Evolutionary conservation across 495 filamentous ascomycete genomes (phyloP), one percentile per base, ranked within the genome.

Genomic region (Podospora anserina): DNA sequence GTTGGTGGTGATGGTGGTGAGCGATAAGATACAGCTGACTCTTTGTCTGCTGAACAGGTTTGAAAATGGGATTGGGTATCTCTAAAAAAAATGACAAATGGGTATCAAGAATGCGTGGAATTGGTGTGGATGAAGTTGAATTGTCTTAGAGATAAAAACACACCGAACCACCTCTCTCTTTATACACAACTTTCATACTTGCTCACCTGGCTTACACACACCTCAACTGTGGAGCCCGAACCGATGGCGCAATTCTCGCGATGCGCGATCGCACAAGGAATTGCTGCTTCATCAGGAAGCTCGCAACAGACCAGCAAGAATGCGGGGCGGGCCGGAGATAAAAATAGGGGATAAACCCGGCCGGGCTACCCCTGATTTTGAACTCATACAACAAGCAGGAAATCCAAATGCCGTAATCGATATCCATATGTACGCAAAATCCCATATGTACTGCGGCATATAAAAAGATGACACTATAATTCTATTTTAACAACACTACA

Each of bases 161-260:
- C 30, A 49, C 39, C 39, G 15, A 13, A 18, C 18, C 30, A 32
- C 1, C 39, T 49, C 39, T 49, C 39, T 49, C 39, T 49, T 49
- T 49, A 49, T 49, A 49, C 15, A 5, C 7, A 32, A 32, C 30
- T 32, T 7, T 7, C 30, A 7, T 49, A 5, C 18, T 49, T 16
- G 39, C 39, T 49, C 39, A 49, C 39, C 39, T 49, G 39, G 39
- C 39, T 49, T 49, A 49, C 39, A 49, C 39, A 49, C 39, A 49
- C 39, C 39, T 3, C 9, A 20, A 27, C n/a, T 15, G 56, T 58
- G 56, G 56, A 27, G n/a, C 56, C 23, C 56, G 54, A 20, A 58
- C 23, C 56, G 56, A 58, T 58, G 56, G 56, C 56, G 56, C 56
- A 58, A 58, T 58, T 27, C 23, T 58, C 23, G 56, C 19, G n/a